Conservation (phyloP, 2,329 filamentous ascomycete species). For the Venturia nashicola region DNA sequence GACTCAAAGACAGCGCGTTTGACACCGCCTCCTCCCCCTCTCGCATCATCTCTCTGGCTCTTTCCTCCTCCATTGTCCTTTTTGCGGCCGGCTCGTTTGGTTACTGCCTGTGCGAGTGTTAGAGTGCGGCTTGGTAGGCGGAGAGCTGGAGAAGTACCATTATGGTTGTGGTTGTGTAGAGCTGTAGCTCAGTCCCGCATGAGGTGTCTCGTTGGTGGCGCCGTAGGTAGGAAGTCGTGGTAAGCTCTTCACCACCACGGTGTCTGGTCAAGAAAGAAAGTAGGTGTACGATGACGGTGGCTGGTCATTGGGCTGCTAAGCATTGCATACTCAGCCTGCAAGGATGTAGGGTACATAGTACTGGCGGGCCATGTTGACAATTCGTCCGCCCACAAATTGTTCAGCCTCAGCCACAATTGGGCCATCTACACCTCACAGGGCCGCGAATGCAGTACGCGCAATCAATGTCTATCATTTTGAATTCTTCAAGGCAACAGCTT, state of each 20-base stretch:
- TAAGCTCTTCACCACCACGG: background rate
- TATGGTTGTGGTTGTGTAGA: background rate
- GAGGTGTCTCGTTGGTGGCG: background rate
- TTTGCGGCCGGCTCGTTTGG: slow-evolving; percentile 46
- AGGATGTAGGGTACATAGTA: background rate
- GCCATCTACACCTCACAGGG: background rate
- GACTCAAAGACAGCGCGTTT: slow-evolving; percentile 95
- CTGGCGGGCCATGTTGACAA: background rate
- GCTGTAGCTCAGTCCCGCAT: background rate
- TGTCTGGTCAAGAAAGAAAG: background rate
- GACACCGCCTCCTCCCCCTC: slow-evolving; percentile 52
- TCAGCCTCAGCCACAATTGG: background rate
- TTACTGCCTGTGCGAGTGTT: slow-evolving; percentile 31
- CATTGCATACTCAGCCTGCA: background rate
- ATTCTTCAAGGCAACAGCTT: background rate
- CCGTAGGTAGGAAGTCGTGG: background rate
- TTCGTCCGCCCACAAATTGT: background rate
- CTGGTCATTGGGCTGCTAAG: background rate
- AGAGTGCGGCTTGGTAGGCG: background rate
- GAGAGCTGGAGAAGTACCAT: background rate
- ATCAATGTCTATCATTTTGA: background rate
- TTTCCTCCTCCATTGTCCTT: slow-evolving; percentile 31
- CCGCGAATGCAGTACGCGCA: background rate
- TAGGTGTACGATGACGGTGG: background rate
- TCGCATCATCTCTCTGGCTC: slow-evolving; percentile 28